These are phyloP conservation scores for Ophiostoma sp. DNA, from an alignment of 2,329 filamentous ascomycete genomes.

Conservation along the genomic window DNA sequence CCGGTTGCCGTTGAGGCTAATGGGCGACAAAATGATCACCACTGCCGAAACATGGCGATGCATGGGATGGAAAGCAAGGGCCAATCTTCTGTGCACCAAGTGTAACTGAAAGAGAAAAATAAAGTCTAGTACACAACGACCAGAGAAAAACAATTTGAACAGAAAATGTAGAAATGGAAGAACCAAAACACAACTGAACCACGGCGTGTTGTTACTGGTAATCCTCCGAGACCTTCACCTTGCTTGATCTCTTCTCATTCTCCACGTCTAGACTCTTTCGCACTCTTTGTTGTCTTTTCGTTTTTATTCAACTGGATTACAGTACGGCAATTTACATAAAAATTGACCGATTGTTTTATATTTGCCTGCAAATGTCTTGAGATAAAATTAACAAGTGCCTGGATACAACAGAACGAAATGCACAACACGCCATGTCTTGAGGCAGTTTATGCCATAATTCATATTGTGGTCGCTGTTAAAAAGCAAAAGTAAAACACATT, in stretches of 20 bases:
- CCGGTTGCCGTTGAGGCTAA: not conserved
- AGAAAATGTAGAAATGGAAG: not conserved
- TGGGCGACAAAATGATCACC: not conserved
- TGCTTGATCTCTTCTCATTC: not conserved
- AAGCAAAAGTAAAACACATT: not conserved
- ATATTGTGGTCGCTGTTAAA: not conserved
- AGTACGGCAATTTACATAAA: not conserved
- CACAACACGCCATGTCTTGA: not conserved
- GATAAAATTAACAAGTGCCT: not conserved
- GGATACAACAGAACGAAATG: not conserved
- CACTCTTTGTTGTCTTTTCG: not conserved
- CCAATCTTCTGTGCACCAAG: not conserved
- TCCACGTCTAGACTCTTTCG: not conserved
- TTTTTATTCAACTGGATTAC: not conserved
- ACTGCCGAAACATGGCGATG: not conserved
- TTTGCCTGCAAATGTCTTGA: not conserved
- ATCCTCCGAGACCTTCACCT: not conserved
- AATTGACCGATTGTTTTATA: not conserved
- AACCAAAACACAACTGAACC: not conserved
- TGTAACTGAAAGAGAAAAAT: not conserved
- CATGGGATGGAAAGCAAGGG: not conserved
- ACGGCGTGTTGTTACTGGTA: not conserved
- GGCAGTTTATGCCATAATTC: not conserved
- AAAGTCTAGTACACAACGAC: not conserved
- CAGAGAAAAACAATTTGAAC: not conserved